Percentiles rank a stretch among this genome's conserved stretches.
Conservation (phyloP, 1,284 basidiomycete species). For the Ceratobasidium sp. region DNA sequence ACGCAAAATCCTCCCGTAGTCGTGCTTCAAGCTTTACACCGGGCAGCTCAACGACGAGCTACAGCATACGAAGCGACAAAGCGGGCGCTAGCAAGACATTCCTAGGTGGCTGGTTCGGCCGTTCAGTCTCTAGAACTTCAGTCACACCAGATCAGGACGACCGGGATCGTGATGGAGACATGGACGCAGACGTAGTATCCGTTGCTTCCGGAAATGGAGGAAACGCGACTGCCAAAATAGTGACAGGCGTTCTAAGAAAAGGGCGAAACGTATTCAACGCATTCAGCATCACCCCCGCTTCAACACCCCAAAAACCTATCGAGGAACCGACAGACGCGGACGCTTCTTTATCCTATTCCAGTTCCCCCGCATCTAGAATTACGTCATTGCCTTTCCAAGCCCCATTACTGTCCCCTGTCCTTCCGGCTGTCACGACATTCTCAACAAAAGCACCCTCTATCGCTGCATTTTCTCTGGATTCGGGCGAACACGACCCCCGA, state of each 20-base stretch:
- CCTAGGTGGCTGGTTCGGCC: constrained; percentile 35
- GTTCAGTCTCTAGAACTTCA: constrained; percentile 11
- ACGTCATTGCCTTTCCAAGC: constrained; percentile 30
- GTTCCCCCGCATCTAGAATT: constrained; percentile 30
- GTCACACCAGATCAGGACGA: constrained; percentile 14
- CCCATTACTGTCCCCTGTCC: constrained; percentile 46
- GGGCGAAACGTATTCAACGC: constrained; percentile 29
- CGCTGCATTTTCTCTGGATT: constrained; percentile 43
- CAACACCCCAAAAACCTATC: constrained; percentile 1
- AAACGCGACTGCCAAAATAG: constrained; percentile 27
- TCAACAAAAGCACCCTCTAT: constrained; percentile 44
- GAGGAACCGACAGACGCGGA: constrained; percentile 14
- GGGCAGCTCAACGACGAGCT: constrained; percentile 22
- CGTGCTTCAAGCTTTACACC: constrained; percentile 40
- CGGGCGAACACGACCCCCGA: constrained; percentile 42
- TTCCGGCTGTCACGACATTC: constrained; percentile 45
- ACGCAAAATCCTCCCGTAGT: constrained; percentile 46
- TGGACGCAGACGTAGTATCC: constrained; percentile 20
- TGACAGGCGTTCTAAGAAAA: constrained; percentile 33
- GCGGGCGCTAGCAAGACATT: constrained; percentile 42
- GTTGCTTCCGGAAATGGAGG: constrained; percentile 19
- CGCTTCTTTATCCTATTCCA: neutral
- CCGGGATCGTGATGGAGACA: neutral
- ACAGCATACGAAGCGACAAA: constrained; percentile 28
- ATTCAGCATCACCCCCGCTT: constrained; percentile 28